Base-by-base conservation (phyloP, 768 basidiomycete genomes). In the Russula emetica region DNA sequence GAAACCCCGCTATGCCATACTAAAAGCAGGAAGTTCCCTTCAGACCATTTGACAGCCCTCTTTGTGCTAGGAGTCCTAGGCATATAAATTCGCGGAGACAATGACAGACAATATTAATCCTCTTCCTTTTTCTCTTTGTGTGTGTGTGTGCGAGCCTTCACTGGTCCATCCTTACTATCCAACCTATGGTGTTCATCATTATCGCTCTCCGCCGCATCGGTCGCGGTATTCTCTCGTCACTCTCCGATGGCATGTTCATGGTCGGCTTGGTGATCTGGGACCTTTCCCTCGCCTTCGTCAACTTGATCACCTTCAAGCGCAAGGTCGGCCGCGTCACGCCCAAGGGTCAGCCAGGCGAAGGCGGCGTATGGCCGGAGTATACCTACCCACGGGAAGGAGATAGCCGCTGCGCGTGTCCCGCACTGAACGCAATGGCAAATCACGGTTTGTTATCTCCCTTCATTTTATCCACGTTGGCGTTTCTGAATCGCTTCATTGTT, bases 361-460 rank as follows among this genome's bases (percentile, higher is more conserved):
- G 78, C 34, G 86, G 88, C 0, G 70, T 78, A 51, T 92, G 89
- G 89, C 88, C 89, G 0, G 83, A 85, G 69, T 90, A 80, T 69
- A 74, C 78, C 1, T 73, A 85, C 2, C 80, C 87, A 0, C 74
- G 72, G 61, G 78, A 83, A 10, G 83, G 82, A 1, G 89, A 91
- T 67, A 90, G 88, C 69, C 78, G 90, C 2, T 82, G 83, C 65
- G 82, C 85, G 1, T 92, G 90, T 67, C 90, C 90, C 1, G 88
- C 82, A 14, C 72, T 92, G 63, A 92, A 93, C 67, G 86, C 88
- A 0, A 77, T 93, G 82, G 88, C 90, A 8, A 92, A 92, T 71
- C 90, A 92, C 64, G 91, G 90, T 90, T 45, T 28, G 63, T 61
- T n/a, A 20, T 34, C 16, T n/a, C 13, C 16, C 7, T 28, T 6